phyloP scores from a whole-genome alignment of 306 rosid genomes.

The Neltuma alba region DNA sequence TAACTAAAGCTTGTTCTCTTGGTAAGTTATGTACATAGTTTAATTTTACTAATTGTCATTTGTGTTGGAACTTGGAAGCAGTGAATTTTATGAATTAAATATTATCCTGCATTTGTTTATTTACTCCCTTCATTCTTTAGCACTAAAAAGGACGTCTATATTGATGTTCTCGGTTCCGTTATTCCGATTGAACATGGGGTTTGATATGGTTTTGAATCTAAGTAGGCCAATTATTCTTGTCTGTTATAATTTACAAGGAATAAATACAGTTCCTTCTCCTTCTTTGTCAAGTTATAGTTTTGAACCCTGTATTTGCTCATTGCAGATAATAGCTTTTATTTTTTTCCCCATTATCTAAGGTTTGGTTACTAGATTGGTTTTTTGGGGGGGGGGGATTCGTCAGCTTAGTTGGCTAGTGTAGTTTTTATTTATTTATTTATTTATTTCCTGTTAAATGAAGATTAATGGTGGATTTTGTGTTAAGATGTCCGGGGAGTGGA shows the following conservation, averaged over 20 bases:
- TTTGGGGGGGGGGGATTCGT: neutral
- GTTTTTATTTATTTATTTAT: neutral
- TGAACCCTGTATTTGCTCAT: neutral
- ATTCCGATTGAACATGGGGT: neutral
- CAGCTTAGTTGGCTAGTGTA: neutral
- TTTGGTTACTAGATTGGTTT: neutral
- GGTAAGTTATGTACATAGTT: conserved; percentile 65
- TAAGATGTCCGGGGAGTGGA: neutral
- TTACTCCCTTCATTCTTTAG: conserved; percentile 4
- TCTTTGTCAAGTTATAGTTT: neutral
- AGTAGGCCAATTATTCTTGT: neutral
- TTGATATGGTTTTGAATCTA: neutral
- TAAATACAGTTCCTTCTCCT: neutral
- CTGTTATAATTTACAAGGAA: neutral
- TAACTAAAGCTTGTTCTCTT: conserved; percentile 62
- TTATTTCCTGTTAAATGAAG: neutral
- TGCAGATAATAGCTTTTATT: neutral
- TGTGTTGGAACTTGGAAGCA: neutral
- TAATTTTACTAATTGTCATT: neutral
- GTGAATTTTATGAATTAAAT: conserved; percentile 13
- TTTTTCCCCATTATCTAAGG: neutral
- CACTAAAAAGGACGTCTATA: neutral
- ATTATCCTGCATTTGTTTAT: conserved; percentile 7
- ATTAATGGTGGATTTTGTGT: conserved; percentile 12
- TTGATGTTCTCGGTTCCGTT: neutral